Base-by-base conservation (phyloP, 306 rosid species). In the Trichosanthes cucumerina region DNA sequence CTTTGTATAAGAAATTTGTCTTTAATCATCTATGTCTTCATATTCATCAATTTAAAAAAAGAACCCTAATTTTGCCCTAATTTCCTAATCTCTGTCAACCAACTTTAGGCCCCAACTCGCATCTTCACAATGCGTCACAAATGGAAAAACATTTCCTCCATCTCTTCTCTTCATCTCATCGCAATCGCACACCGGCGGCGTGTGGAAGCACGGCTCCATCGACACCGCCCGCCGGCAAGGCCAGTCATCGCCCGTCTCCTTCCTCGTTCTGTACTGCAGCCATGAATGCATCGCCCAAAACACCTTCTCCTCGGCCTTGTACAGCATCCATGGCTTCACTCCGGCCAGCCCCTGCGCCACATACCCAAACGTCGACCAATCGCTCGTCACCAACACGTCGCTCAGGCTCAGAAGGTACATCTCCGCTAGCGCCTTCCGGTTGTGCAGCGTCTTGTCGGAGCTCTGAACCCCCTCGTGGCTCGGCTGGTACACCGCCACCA, bases 261-360 rank as follows among this genome's bases (percentile, higher is more conserved):
- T 87, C 24, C 76, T 78, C 38, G 68, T 78, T 24, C 33, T 43
- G 59, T 26, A 78, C 13, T 65, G 80, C 76, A 74, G 54, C 59
- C 38, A 79, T 31, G 57, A 46, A 12, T 4, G 78, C 78, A 28
- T 47, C 41, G 76, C 23, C 76, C 41, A 7, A 39, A 47, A 79
- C 23, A 24, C 15, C 44, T 47, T 78, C 18, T 78, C 52, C 62
- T 88, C 97, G 0, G 92, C 89, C 86, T 91, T 91, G 89, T 88
- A 85, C 47, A 91, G 84, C 54, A 89, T 89, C 97, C 93, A 91
- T 36, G 97, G 93, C 73, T 83, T 86, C 41, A 91, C 80, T 15
- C 97, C 97, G 36, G 90, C 92, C 39, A 91, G 85, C 33, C 93
- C 97, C 66, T 91, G 97, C 36, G 97, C 97, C 83, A 91, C 97